Evolutionary conservation across 139 green algal genomes (phyloP).

Genomic region (Micromonas pusilla): DNA sequence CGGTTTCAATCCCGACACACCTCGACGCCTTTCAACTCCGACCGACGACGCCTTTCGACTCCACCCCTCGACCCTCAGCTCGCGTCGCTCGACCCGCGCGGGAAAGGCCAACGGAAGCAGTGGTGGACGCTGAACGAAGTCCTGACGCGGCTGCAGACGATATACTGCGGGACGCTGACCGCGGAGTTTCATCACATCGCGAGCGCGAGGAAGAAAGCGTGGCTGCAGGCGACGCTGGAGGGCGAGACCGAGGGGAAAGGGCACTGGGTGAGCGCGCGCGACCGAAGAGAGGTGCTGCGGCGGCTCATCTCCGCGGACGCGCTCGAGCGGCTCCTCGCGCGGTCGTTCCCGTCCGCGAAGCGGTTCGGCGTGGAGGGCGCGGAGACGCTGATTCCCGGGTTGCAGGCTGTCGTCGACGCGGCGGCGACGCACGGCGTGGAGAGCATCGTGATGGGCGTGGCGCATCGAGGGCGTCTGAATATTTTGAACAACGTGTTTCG

Average conservation of each 20-base stretch:
- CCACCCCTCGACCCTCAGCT: not conserved
- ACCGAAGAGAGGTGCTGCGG: not conserved
- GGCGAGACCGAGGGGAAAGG: not conserved
- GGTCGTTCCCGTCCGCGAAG: conserved; percentile 13
- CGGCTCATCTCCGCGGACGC: not conserved
- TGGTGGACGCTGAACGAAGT: conserved; percentile 16
- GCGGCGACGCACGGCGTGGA: conserved; percentile 64
- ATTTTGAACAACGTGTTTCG: conserved; percentile 59
- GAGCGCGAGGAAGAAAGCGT: not conserved
- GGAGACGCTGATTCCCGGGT: conserved; percentile 13
- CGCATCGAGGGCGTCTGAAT: conserved; percentile 60
- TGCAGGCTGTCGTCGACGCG: conserved; percentile 63
- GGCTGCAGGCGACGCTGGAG: conserved; percentile 1
- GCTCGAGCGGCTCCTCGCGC: conserved; percentile 18
- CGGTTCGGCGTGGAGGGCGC: conserved; percentile 24
- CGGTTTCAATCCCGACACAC: no score
- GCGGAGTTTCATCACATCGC: conserved; percentile 19
- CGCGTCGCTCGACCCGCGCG: not conserved
- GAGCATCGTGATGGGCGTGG: conserved; percentile 73
- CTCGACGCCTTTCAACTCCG: no score
- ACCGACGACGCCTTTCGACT: no score
- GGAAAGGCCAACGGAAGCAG: not conserved
- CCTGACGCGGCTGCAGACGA: not conserved
- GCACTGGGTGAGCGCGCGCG: no score
- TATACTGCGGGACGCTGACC: conserved; percentile 16